Percentiles rank a stretch among this genome's conserved stretches.
Conservation (phyloP, 441 rosid species). For the Manihot esculenta region DNA sequence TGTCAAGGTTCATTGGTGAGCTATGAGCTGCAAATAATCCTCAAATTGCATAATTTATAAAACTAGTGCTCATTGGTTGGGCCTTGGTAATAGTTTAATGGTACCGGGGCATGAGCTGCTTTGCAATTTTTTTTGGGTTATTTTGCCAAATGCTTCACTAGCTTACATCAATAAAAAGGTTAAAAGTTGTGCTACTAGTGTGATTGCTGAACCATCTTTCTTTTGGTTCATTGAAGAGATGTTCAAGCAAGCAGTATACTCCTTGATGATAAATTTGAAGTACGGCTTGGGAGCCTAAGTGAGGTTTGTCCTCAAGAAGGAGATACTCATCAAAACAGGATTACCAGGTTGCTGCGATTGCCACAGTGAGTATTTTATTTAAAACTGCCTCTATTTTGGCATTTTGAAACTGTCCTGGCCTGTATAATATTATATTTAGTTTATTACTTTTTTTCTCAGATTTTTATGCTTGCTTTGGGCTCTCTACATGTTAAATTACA, state of each 20-base stretch:
- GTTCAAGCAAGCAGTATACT: conserved; percentile 98
- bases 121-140: background rate
- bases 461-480: background rate
- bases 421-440: background rate
- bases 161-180: background rate
- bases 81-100: background rate
- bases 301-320: conserved; percentile 75
- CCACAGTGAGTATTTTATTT: conserved; percentile 66
- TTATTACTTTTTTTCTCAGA: background rate
- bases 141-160: background rate
- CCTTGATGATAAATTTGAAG: conserved; percentile 98
- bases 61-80: background rate
- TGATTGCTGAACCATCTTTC: conserved; percentile 20
- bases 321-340: conserved; percentile 72
- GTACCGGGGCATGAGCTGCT: background rate
- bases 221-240: conserved; percentile 52
- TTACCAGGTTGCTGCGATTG: conserved; percentile 70
- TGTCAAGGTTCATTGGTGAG: background rate
- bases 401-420: background rate
- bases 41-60: background rate
- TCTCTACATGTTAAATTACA: conserved; percentile 2
- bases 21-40: background rate
- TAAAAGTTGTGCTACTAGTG: background rate
- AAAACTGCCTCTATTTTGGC: background rate
- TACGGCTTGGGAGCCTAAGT: conserved; percentile 87